Conservation (phyloP, 164 flowering plant genomes). For the Tetracentron sinense region DNA sequence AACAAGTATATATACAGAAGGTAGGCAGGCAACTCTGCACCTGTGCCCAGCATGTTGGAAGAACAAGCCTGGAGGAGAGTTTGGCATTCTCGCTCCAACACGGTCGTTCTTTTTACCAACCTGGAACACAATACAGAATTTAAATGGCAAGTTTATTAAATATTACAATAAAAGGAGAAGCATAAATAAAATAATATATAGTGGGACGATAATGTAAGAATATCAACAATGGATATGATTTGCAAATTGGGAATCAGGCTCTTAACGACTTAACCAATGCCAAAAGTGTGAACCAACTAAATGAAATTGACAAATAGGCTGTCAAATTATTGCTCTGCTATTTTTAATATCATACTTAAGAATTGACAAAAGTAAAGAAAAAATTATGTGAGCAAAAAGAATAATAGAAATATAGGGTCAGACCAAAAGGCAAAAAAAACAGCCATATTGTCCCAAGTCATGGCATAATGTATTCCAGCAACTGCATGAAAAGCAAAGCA, state of each 20-base stretch:
- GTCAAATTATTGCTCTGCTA: too few species aligned
- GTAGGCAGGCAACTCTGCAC: conserved; percentile 22
- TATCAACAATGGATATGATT: not conserved
- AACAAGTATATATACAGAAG: not conserved
- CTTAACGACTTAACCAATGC: not conserved
- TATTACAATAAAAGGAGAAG: not conserved
- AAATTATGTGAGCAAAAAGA: too few species aligned
- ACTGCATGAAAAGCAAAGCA: too few species aligned
- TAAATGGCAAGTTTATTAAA: not conserved
- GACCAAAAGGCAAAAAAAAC: too few species aligned
- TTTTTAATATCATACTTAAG: too few species aligned
- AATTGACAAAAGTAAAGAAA: too few species aligned
- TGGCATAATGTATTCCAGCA: too few species aligned
- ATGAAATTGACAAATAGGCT: not conserved
- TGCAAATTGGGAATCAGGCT: not conserved
- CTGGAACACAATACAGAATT: conserved; percentile 25
- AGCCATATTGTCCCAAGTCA: too few species aligned
- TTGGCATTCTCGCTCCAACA: conserved; percentile 30
- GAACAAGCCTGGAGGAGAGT: conserved; percentile 62
- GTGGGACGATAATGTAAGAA: not conserved
- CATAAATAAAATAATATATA: not conserved
- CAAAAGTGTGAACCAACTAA: not conserved
- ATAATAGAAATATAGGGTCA: too few species aligned
- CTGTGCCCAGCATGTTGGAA: conserved; percentile 81
- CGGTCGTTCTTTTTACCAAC: conserved; percentile 47